These are phyloP conservation scores for Phellinidium pouzarii DNA, from an alignment of 1,284 basidiomycete species.

Conservation along the genomic window DNA sequence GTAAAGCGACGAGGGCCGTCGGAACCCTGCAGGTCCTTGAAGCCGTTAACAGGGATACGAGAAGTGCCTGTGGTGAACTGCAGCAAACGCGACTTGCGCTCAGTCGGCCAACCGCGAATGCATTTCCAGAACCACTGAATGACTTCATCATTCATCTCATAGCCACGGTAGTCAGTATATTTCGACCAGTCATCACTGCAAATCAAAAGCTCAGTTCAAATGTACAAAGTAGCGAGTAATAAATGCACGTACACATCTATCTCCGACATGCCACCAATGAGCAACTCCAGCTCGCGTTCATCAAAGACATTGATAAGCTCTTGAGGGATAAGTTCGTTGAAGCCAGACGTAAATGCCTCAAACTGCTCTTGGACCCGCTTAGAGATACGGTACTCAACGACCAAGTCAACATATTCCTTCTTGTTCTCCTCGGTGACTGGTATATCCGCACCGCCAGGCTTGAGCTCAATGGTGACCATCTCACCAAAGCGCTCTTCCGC, in stretches of 20 bases:
- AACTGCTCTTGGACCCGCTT: slow-evolving; percentile 94
- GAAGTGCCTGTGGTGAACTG: slow-evolving; percentile 99
- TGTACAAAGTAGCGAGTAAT: not conserved
- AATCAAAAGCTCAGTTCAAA: slow-evolving; percentile 10
- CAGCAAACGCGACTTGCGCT: slow-evolving; percentile 88
- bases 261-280: slow-evolving; percentile 99
- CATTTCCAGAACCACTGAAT: slow-evolving; percentile 99
- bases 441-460: slow-evolving; percentile 78
- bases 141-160: slow-evolving; percentile 86
- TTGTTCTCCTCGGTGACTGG: slow-evolving; percentile 97
- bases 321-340: slow-evolving; percentile 91
- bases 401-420: slow-evolving; percentile 94
- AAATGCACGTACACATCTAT: slow-evolving; percentile 78
- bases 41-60: slow-evolving; percentile 96
- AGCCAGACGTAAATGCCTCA: slow-evolving; percentile 91
- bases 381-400: slow-evolving; percentile 93
- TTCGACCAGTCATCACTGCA: slow-evolving; percentile 79
- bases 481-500: slow-evolving; percentile 98
- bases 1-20: slow-evolving; percentile 94
- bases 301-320: slow-evolving; percentile 98
- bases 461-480: slow-evolving; percentile 90
- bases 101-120: slow-evolving; percentile 91
- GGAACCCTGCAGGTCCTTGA: slow-evolving; percentile 97
- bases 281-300: slow-evolving; percentile 91
- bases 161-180: slow-evolving; percentile 80